Evolutionary conservation across 805 yeast genomes (phyloP), one percentile per base, ranked within the genome.

Genomic region (Candida pini): DNA sequence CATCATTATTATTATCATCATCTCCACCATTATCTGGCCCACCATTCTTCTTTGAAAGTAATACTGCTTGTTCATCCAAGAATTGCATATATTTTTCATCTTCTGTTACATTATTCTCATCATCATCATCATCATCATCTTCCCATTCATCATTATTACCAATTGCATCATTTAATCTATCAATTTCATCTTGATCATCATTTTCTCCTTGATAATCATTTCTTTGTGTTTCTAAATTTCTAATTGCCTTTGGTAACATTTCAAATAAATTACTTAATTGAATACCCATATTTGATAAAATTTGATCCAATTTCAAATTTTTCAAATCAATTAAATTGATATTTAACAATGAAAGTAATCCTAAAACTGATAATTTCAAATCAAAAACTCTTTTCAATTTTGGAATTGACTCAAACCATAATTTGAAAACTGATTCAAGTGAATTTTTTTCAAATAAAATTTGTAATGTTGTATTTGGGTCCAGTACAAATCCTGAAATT

Each of bases 361-460:
- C 94, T 44, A 90, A 58, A 3, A 76, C 63, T 1, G 85, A 76
- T 28, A 90, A 59, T 58, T 88, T 89, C 55, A 86, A 67, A 58
- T 90, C 97, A 49, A 72, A 84, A 2, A 86, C 95, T 40, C 95
- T 66, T 16, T 69, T 69, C 46, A 81, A 68, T 18, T 64, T 60
- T 4, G 78, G 71, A 26, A 77, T 61, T 8, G 68, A 47, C 15
- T 69, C 64, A 49, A 82, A 73, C 96, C 96, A 87, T 34, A 66
- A 54, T 18, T 66, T 66, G 48, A 89, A 73, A 47, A 85, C 74
- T 10, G 60, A 47, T 23, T 69, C 67, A 5, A 77, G 53, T 30
- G 66, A 63, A 13, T 66, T 59, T 12, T 56, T 51, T 31, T 68
- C 64, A 39, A 67, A 65, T 40, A 89, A 60, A 6, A 68, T 52